A percentile compares a stretch with the other conserved stretches of the same genome.
Evolutionary conservation across 116 monocot species (phyloP).

Genomic region (Phalaenopsis hybrid): DNA sequence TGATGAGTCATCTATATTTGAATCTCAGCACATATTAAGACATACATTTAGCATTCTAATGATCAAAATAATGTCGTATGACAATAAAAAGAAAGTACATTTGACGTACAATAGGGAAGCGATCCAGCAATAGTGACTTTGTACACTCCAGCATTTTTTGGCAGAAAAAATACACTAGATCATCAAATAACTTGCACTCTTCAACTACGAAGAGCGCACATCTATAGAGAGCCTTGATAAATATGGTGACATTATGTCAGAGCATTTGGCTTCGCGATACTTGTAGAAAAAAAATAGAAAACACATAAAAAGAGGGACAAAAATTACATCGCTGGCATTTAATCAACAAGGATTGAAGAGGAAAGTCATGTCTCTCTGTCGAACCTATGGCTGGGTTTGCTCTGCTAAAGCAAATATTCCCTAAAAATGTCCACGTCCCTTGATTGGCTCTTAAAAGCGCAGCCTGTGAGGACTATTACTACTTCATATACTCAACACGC

Average conservation of each 20-base stretch:
- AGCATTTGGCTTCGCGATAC: slow-evolving; percentile 35
- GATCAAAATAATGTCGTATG: not conserved
- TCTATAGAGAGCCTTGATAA: slow-evolving; percentile 36
- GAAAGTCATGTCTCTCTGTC: slow-evolving; percentile 21
- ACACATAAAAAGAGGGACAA: not conserved
- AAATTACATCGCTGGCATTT: not conserved
- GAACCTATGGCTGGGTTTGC: slow-evolving; percentile 52
- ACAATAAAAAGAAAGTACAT: not conserved
- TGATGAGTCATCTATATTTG: slow-evolving; percentile 42
- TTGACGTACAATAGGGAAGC: slow-evolving; percentile 39
- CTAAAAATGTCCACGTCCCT: slow-evolving; percentile 28
- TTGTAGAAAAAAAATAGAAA: slow-evolving; percentile 13
- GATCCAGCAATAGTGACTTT: slow-evolving; percentile 24
- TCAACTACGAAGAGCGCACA: slow-evolving; percentile 40
- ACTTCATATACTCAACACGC: slow-evolving; percentile 29
- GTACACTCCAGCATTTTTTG: slow-evolving; percentile 34
- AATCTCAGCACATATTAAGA: slow-evolving; percentile 1
- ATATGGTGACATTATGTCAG: slow-evolving; percentile 12
- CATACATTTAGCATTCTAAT: not conserved
- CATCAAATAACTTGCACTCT: slow-evolving; percentile 34
- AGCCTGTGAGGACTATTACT: slow-evolving; percentile 24
- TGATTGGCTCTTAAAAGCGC: slow-evolving; percentile 32
- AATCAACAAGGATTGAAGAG: not conserved
- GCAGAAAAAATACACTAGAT: slow-evolving; percentile 43
- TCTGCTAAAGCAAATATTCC: slow-evolving; percentile 38